A percentile compares a stretch with the other conserved stretches of the same genome.
phyloP scores from a whole-genome alignment of 2,329 filamentous ascomycete species.

The Fusarium udum region DNA sequence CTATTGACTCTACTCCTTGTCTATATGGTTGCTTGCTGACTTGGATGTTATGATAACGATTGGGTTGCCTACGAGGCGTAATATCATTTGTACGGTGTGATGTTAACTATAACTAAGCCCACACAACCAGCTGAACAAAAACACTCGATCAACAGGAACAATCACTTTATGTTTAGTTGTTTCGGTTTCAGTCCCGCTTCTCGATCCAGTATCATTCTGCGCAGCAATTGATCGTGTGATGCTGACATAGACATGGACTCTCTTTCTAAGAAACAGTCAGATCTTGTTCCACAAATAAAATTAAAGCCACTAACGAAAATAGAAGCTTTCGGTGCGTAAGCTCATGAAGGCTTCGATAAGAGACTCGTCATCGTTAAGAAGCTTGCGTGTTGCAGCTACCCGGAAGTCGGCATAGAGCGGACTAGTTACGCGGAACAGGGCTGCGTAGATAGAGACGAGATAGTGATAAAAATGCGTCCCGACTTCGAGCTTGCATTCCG shows the following conservation, averaged over 20 bases:
- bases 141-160: no score
- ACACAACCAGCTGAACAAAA: background rate
- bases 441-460: conserved; percentile 43
- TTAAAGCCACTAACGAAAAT: conserved; percentile 37
- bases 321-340: conserved; percentile 44
- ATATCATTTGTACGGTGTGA: background rate
- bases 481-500: conserved; percentile 41
- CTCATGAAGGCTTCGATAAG: conserved; percentile 41
- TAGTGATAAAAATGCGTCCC: conserved; percentile 45
- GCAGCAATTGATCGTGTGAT: conserved; percentile 41
- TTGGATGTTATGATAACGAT: background rate
- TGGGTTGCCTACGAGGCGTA: background rate
- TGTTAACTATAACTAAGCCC: background rate
- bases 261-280: conserved; percentile 36
- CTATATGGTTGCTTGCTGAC: background rate
- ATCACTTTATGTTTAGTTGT: conserved; percentile 10
- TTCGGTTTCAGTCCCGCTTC: conserved; percentile 40
- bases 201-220: conserved; percentile 43
- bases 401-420: conserved; percentile 43
- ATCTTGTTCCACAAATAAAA: background rate
- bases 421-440: conserved; percentile 42
- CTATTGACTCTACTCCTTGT: background rate
- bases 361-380: conserved; percentile 38
- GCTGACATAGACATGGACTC: conserved; percentile 43
- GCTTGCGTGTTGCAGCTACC: conserved; percentile 34